Evolutionary conservation across 2,329 filamentous ascomycete species (phyloP).

Genomic region (Cyclaneusma minus): DNA sequence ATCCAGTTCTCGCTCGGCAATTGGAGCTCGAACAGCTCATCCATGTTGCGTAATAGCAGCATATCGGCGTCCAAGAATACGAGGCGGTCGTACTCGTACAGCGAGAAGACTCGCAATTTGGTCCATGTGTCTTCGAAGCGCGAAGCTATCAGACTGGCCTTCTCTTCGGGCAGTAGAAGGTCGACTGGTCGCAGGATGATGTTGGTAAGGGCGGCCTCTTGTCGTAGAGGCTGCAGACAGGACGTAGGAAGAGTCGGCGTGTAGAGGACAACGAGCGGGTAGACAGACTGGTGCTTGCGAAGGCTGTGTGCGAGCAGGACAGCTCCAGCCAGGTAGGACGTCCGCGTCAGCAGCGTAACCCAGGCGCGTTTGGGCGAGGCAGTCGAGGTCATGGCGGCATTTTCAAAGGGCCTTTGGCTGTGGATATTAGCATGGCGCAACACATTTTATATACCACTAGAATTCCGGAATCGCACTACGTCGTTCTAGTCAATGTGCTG

Average conservation of each 20-base stretch:
- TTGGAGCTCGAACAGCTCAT: constrained; percentile 66
- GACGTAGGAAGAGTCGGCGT: constrained; percentile 52
- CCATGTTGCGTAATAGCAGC: constrained; percentile 69
- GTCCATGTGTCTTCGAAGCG: constrained; percentile 82
- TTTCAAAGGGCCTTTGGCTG: background rate
- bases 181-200: constrained; percentile 53
- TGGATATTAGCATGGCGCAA: background rate
- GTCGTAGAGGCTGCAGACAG: constrained; percentile 31
- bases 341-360: constrained; percentile 73
- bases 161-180: constrained; percentile 49
- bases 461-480: background rate
- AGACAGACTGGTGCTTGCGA: constrained; percentile 42
- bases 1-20: constrained; percentile 56
- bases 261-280: constrained; percentile 68
- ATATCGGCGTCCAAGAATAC: constrained; percentile 79
- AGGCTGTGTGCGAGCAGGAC: constrained; percentile 66
- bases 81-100: constrained; percentile 59
- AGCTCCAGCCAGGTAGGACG: constrained; percentile 61
- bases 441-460: background rate
- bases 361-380: constrained; percentile 27
- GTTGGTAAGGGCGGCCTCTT: constrained; percentile 47
- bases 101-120: constrained; percentile 63
- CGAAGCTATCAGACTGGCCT: constrained; percentile 52
- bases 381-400: background rate
- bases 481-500: too few relatives aligned